These are phyloP conservation scores for Theobroma cacao DNA, from an alignment of 345 rosid genomes.

Conservation along the genomic window DNA sequence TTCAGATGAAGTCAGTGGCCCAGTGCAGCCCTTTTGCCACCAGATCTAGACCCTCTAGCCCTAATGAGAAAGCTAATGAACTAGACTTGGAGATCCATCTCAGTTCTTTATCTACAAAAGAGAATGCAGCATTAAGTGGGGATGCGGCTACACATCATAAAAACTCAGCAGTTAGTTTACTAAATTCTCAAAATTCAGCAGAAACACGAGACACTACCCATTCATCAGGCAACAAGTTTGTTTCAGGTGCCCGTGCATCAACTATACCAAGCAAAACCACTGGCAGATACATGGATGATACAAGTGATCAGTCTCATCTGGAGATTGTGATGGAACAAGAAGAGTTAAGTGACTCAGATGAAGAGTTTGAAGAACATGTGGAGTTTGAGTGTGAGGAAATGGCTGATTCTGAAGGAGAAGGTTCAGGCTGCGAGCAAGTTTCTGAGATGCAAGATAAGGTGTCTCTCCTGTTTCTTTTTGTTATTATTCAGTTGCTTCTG, in stretches of 20 bases:
- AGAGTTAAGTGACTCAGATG: slow-evolving; percentile 96
- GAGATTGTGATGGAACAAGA: slow-evolving; percentile 98
- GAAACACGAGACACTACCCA: slow-evolving; percentile 25
- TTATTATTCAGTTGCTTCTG: slow-evolving; percentile 11
- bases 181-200: slow-evolving; percentile 20
- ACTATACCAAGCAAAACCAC: slow-evolving; percentile 26
- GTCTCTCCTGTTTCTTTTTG: slow-evolving; percentile 5
- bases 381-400: slow-evolving; percentile 99
- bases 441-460: slow-evolving; percentile 54
- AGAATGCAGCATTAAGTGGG: slow-evolving; percentile 28
- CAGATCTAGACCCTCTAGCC: slow-evolving; percentile 25
- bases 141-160: slow-evolving; percentile 28
- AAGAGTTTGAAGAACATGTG: slow-evolving; percentile 83
- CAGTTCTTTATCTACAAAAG: slow-evolving; percentile 51
- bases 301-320: slow-evolving; percentile 55
- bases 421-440: slow-evolving; percentile 41
- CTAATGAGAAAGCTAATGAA: slow-evolving; percentile 42
- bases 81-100: slow-evolving; percentile 77
- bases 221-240: slow-evolving; percentile 18
- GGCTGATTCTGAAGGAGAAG: slow-evolving; percentile 94
- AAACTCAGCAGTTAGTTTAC: slow-evolving; percentile 6
- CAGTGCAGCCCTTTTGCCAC: slow-evolving; percentile 27
- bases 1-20: slow-evolving; percentile 30
- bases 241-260: slow-evolving; percentile 32
- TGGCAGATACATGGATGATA: slow-evolving; percentile 36